phyloP scores from a whole-genome alignment of 148 eudicot species.

The Rhododendron williamsianum region DNA sequence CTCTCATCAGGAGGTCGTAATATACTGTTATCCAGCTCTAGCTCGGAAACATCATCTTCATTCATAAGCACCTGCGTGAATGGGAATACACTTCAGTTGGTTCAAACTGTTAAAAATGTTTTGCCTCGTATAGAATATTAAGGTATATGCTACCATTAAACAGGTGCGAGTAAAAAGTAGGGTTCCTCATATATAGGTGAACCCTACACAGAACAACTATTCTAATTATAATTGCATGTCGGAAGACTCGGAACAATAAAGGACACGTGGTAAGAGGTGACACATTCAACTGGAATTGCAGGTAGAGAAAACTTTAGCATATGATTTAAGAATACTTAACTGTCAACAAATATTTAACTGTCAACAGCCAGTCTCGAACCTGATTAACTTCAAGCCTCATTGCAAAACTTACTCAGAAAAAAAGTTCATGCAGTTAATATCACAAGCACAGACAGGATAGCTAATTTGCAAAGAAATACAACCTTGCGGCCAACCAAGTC shows the following conservation, averaged over 20 bases:
- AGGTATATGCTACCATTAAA: neutral
- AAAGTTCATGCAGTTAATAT: neutral
- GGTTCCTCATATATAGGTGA: neutral
- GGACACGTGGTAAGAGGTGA: neutral
- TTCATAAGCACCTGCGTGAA: conserved; percentile 66
- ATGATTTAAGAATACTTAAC: neutral
- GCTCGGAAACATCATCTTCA: conserved; percentile 65
- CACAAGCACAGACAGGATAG: neutral
- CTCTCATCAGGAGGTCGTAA: conserved; percentile 66
- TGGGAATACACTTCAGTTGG: neutral
- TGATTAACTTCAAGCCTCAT: neutral
- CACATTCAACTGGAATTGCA: neutral
- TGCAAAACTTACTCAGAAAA: neutral
- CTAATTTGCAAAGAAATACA: conserved; percentile 14
- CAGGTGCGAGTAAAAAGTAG: neutral
- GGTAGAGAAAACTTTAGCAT: neutral
- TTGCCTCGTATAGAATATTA: neutral
- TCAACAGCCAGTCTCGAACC: neutral
- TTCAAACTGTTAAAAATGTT: neutral
- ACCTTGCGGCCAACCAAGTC: conserved; percentile 99
- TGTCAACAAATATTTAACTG: neutral
- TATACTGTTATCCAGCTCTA: conserved; percentile 53
- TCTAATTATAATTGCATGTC: neutral
- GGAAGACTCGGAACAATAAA: neutral
- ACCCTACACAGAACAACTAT: neutral